A percentile compares a stretch with the other conserved stretches of the same genome.
Conservation (phyloP, 306 rosid species). For the Medicago arabica region DNA sequence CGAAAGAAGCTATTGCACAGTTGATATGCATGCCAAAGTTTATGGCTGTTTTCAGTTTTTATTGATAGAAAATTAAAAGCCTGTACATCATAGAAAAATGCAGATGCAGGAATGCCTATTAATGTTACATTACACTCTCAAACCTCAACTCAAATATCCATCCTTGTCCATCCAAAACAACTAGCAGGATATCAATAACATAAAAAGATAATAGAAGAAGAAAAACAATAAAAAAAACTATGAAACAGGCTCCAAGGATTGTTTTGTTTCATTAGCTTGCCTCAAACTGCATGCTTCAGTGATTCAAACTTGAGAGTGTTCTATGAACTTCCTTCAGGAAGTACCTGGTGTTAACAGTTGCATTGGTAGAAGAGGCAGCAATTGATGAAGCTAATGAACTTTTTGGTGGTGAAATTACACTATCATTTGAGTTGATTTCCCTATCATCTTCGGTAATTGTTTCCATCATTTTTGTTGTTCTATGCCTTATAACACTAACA, state of each 20-base stretch:
- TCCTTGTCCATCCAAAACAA: background rate
- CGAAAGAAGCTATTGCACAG: no score
- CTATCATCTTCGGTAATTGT: slow-evolving; percentile 87
- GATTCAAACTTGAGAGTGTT: slow-evolving; percentile 54
- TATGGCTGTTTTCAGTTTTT: no score
- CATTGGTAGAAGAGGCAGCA: slow-evolving; percentile 27
- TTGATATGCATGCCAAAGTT: no score
- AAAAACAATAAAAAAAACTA: slow-evolving; percentile 30
- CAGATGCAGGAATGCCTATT: background rate
- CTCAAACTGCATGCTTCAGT: slow-evolving; percentile 34
- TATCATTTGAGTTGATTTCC: slow-evolving; percentile 50
- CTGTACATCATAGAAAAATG: background rate
- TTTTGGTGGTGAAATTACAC: slow-evolving; percentile 36
- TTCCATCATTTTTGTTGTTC: slow-evolving; percentile 81
- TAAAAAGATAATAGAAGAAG: background rate
- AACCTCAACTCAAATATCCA: background rate
- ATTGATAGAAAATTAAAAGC: background rate
- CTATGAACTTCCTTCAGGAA: slow-evolving; percentile 57
- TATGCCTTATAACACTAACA: slow-evolving; percentile 79
- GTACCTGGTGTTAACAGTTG: slow-evolving; percentile 26
- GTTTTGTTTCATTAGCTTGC: slow-evolving; percentile 17
- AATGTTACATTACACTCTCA: background rate
- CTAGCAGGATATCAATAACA: slow-evolving; percentile 1
- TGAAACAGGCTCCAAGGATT: background rate
- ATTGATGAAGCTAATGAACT: slow-evolving; percentile 16